Base-by-base conservation (phyloP, 2,329 filamentous ascomycete genomes). In the Cyphellophora attinorum region DNA sequence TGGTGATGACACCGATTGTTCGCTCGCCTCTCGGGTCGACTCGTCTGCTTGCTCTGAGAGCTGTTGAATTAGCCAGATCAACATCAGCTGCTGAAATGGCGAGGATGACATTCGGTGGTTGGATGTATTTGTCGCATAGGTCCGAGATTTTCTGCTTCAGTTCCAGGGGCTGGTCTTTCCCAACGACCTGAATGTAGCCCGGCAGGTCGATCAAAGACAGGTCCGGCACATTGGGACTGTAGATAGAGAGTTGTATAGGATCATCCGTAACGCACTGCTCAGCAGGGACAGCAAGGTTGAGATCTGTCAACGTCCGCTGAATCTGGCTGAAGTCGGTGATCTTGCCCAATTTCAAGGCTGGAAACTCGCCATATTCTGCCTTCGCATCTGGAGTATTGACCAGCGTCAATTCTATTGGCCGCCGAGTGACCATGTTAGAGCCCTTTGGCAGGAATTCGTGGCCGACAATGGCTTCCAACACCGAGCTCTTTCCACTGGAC, bases 381-480 rank as follows among this genome's bases (percentile, higher is more conserved):
- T 78, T 74, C 2, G 85, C 79, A 37, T 86, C 81, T 0, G 89
- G 89, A 0, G 89, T 96, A 59, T 98, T 96, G 59, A 98, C 79
- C 5, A 98, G 72, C 0, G 91, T 98, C 37, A 98, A 70, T 60
- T 98, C 91, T 54, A 98, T 98, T 0, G 91, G 91, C 40, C 91
- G 72, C 27, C 93, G 74, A 6, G 91, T 98, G 32, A 98, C 91
- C 91, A 98, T 98, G 53, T 98, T 98, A 27, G 80, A 79, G n/a
- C 91, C 91, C 59, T 98, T 98, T 5, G 91, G 93, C 29, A 98
- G 64, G 48, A 98, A 98, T 51, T 98, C 91, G 53, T 98, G 91
- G 4, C 91, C 93, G 35, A 98, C 93, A 41, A 98, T 93, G 13
- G 91, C 85, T 58, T 98, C 91, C 31, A 98, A 60, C 2, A 98